Evolutionary conservation across 2,329 filamentous ascomycete genomes (phyloP), one percentile per base, ranked within the genome.

Genomic region (Cladosporium halotolerans): DNA sequence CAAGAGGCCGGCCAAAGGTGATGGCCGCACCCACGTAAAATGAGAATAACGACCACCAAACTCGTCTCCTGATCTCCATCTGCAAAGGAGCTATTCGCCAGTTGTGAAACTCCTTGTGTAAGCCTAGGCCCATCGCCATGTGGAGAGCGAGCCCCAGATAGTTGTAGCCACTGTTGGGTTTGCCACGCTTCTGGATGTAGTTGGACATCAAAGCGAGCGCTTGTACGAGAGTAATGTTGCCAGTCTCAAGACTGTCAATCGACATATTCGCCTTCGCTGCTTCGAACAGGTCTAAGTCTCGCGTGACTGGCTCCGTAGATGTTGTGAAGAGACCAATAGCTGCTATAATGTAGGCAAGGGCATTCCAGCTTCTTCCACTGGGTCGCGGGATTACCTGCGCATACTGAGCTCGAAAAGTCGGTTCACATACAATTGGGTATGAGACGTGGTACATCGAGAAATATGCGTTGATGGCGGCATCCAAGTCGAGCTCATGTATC

Each of bases 11-110:
- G 18, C 74, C 73, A 57, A 77, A 77, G 0, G 76, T 78, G 48
- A 78, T 73, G 19, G 72, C 72, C 11, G 75, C 76, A n/a, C 76
- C 76, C 14, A 72, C 72, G 50, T 74, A 73, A 57, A 78, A 76
- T 9, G 74, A 71, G 54, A 71, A 76, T 2, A 70, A 56, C 3
- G 58, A 61, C 67, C 68, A 70, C 66, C 68, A 70, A 1, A 70
- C 63, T 19, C 68, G 58, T 18, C 68, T 57, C 13, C 68, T 57
- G 16, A 69, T 65, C 47, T 71, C 68, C 59, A 67, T 64, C 9
- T 60, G 59, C 3, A 70, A 61, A 4, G 74, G 68, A 39, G 69
- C 70, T 40, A 74, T 74, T 34, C 75, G 69, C 72, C 73, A 75
- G 9, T 70, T 69, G 13, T 69, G 70, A 53, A 78, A 76, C 55